Conservation (phyloP, 768 basidiomycete species). For the Tricholomella constricta region DNA sequence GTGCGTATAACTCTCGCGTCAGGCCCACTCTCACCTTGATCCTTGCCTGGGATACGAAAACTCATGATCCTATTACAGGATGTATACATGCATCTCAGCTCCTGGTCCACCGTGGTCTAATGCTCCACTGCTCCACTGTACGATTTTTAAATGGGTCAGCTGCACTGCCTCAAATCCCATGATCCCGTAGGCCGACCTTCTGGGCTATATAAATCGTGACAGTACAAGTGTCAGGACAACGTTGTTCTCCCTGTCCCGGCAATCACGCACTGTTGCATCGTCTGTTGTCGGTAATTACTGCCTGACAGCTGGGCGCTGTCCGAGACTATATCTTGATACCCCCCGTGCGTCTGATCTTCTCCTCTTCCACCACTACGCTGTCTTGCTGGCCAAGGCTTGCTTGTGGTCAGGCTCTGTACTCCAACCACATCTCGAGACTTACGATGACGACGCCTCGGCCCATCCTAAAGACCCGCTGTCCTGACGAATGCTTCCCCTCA, state of each 20-base stretch:
- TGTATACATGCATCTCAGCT: too few species aligned
- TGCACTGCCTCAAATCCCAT: slow-evolving; percentile 4
- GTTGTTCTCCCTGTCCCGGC: background rate
- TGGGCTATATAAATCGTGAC: background rate
- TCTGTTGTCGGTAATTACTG: background rate
- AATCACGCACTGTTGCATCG: background rate
- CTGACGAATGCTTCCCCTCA: slow-evolving; percentile 15
- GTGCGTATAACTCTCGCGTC: too few species aligned
- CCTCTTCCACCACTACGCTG: slow-evolving; percentile 5
- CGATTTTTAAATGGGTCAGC: background rate
- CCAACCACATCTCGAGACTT: slow-evolving; percentile 3
- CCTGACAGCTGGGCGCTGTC: background rate
- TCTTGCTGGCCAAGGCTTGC: slow-evolving; percentile 23
- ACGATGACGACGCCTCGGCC: slow-evolving; percentile 32
- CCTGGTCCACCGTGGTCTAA: background rate
- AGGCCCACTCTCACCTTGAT: background rate
- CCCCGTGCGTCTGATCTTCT: background rate
- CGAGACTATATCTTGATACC: slow-evolving; percentile 4
- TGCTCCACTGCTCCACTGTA: background rate
- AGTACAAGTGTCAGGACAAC: slow-evolving; percentile 5
- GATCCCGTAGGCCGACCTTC: background rate
- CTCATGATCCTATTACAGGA: too few species aligned
- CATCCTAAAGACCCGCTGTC: slow-evolving; percentile 32
- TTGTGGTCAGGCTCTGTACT: slow-evolving; percentile 1
- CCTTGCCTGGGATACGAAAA: too few species aligned